Base-by-base conservation (phyloP, 371 early-diverging fungal genomes). In the Saksenaea vasiformis region DNA sequence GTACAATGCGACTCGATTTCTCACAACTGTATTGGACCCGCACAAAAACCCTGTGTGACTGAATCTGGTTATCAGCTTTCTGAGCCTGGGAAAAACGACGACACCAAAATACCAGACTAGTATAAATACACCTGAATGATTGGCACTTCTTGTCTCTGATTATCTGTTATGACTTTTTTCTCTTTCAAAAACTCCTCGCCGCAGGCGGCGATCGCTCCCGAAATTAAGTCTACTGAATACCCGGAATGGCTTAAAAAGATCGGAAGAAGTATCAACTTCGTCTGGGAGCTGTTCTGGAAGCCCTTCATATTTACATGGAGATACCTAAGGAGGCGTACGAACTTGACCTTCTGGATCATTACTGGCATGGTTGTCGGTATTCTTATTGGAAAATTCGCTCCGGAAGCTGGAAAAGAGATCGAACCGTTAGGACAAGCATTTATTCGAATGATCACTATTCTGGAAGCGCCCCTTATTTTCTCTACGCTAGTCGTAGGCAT, bases 401-500 rank as follows among this genome's bases (percentile, higher is more conserved):
- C 88, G n/a, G 62, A 59, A 22, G 74, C 78, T 14, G 76, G 73
- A 7, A 58, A 70, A 47, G 60, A 79, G 35, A 64, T 88, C 53
- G 76, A 78, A 27, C 83, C 84, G 3, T 59, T 90, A 22, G 86
- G 87, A 28, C 72, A 71, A 7, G 75, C 83, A 5, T 90, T 88
- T 59, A 71, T 92, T 70, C 80, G 77, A n/a, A 88, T 91, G 88
- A 85, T 93, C 64, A 85, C 87, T 51, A 78, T 80, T 51, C 71
- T 91, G 36, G 89, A 88, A 41, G 82, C 78, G 2, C 93, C 93
- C 36, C 73, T 93, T 31, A 86, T 93, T 54, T 91, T 91, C 70
- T 82, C 87, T 2, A 87, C 86, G 3, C 69, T 91, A 3, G 86
- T 90, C 34, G 86, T 89, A 39, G 93, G 90, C 58, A 91, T 93